These are phyloP conservation scores for Pichia sp. DNA, from an alignment of 1,139 yeast genomes.

Conservation along the genomic window DNA sequence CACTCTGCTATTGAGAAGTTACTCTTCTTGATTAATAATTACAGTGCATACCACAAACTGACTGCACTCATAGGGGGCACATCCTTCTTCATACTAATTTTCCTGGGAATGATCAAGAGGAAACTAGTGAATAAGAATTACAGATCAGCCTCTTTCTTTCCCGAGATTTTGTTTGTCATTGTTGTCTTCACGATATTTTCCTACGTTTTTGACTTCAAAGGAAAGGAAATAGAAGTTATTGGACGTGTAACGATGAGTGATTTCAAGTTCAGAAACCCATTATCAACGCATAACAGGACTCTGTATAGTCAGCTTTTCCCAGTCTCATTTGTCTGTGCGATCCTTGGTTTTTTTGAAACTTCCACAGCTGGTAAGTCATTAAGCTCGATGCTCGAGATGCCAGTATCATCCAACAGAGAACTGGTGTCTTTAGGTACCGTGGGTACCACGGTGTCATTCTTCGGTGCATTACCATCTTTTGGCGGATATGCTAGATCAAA, in stretches of 20 bases:
- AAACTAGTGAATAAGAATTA: slow-evolving; percentile 25
- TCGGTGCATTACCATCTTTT: slow-evolving; percentile 86
- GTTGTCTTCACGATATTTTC: slow-evolving; percentile 56
- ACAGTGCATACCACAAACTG: slow-evolving; percentile 35
- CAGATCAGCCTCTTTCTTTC: slow-evolving; percentile 47
- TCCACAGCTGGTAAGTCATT: slow-evolving; percentile 85
- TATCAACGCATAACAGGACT: slow-evolving; percentile 30
- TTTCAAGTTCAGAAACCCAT: slow-evolving; percentile 41
- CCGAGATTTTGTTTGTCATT: slow-evolving; percentile 79
- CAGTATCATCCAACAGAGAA: slow-evolving; percentile 70
- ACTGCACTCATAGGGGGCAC: slow-evolving; percentile 47
- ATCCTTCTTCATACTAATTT: slow-evolving; percentile 39
- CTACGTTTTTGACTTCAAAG: slow-evolving; percentile 41
- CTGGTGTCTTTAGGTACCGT: slow-evolving; percentile 76
- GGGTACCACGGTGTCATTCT: slow-evolving; percentile 57
- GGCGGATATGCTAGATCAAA: slow-evolving; percentile 96
- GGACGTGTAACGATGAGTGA: slow-evolving; percentile 52
- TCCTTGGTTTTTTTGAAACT: slow-evolving; percentile 88
- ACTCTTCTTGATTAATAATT: slow-evolving; percentile 43
- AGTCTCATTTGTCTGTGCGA: slow-evolving; percentile 69
- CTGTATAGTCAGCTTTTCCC: slow-evolving; percentile 40
- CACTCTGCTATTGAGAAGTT: slow-evolving; percentile 76
- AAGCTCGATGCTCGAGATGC: slow-evolving; percentile 58
- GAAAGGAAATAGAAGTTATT: slow-evolving; percentile 54
- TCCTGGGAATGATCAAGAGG: slow-evolving; percentile 38